Evolutionary conservation across 2,329 filamentous ascomycete species (phyloP), one percentile per base, ranked within the genome.

Genomic region (Aspergillus terreus): DNA sequence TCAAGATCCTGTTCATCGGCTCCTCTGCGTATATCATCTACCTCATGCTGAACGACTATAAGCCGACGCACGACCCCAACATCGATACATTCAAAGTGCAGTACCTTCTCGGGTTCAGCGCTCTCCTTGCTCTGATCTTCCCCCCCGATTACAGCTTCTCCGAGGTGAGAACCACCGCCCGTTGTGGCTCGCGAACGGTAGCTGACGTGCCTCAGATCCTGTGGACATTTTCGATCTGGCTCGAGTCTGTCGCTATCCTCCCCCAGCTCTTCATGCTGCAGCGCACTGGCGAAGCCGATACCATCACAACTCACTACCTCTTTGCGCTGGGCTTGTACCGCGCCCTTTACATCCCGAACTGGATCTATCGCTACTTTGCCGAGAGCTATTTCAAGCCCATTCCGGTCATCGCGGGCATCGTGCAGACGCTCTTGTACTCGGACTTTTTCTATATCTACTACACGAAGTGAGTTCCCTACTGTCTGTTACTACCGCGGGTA

Each of bases 391-490:
- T 87, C 62, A 92, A 97, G 69, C 88, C 86, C 58, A 95, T 96
- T 61, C 87, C 92, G 17, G 87, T 96, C 47, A 68, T 94, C 56
- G 94, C 95, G 3, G 94, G 94, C 11, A 81, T 97, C 50, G 77
- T 97, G 58, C 94, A 99, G 79, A 99, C 94, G 0, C 76, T 99
- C 45, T 79, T 99, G 52, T 99, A 99, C 78, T 95, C 90, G 58
- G 94, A 99, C 77, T 99, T 99, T 78, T 99, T 99, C 82, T 99
- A 92, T 81, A 92, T 99, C 66, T 99, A 99, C 78, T 99, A 96
- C 77, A 96, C 87, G 54, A 97, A 96, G 85, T 86, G 70, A 71
- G 81, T 75, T 25, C 9, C 30, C 38, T 11, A 21, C 1, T n/a
- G 23, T 27, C n/a, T 12, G n/a, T n/a, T 14, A 19, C 17, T 15